Evolutionary conservation across 306 rosid genomes (phyloP).

Genomic region (Pterocarpus macrocarpus): DNA sequence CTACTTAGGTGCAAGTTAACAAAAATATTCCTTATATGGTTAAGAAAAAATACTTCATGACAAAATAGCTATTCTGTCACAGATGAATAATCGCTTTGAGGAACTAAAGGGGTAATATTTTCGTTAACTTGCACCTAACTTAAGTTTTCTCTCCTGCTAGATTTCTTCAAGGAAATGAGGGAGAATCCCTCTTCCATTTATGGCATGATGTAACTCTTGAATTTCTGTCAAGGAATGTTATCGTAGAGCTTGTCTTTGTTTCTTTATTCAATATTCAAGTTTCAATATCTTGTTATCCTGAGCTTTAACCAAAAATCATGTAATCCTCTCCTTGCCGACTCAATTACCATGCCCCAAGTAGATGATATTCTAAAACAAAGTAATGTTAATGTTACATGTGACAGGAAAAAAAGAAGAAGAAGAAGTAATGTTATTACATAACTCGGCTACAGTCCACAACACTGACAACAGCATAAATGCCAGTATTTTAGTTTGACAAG

Average conservation of each 20-base stretch:
- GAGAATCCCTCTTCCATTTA: slow-evolving; percentile 59
- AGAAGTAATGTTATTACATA: not conserved
- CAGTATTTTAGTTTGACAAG: slow-evolving; percentile 2
- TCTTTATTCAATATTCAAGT: slow-evolving; percentile 41
- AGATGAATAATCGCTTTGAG: slow-evolving; percentile 45
- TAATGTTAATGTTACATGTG: not conserved
- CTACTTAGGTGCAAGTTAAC: slow-evolving; percentile 61
- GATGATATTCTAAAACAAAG: not conserved
- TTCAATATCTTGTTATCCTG: slow-evolving; percentile 6
- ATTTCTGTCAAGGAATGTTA: slow-evolving; percentile 45
- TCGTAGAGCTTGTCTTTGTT: slow-evolving; percentile 31
- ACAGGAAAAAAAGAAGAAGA: not conserved
- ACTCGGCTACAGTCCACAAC: not conserved
- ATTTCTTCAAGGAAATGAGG: slow-evolving; percentile 39
- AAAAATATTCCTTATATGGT: slow-evolving; percentile 55
- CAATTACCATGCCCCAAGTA: not conserved
- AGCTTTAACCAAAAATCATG: not conserved
- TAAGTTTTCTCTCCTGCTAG: slow-evolving; percentile 33
- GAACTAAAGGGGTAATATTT: slow-evolving; percentile 59
- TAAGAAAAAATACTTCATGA: slow-evolving; percentile 10
- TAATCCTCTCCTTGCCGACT: not conserved
- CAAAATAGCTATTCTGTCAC: slow-evolving; percentile 2
- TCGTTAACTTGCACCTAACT: slow-evolving; percentile 55
- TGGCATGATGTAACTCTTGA: slow-evolving; percentile 50
- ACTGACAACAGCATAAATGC: slow-evolving; percentile 8